Evolutionary conservation across 192 early-diverging fungal species (phyloP), one percentile per base, ranked within the genome.

Genomic region (Rhizophlyctis rosea): DNA sequence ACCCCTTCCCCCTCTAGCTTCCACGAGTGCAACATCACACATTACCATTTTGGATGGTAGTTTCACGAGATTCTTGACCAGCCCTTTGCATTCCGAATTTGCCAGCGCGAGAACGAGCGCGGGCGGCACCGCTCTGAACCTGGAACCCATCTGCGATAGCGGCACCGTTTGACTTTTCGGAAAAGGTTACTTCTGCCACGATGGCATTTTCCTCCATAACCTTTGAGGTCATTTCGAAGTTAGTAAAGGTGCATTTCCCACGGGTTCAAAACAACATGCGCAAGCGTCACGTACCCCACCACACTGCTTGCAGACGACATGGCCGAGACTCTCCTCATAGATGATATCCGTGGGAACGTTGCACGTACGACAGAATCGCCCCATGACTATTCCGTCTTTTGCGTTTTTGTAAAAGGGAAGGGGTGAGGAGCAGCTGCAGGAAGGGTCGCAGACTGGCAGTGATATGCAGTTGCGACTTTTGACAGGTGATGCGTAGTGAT

Each of bases 141-240:
- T 39, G 18, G 65, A 84, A 79, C 16, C 82, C 82, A 50, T 84
- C 77, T 3, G 80, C 80, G 16, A 73, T 64, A 1, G 91, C 90
- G 4, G 89, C 88, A n/a, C 95, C 95, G 50, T 85, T 88, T 27
- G 90, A 67, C 5, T 82, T 81, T 74, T 98, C 96, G 28, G 79
- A 84, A 74, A 98, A 98, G 4, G 89, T 85, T 32, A 96, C 86
- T 78, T 98, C 96, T 0, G 91, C 72, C 18, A 98, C 90, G 52
- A 98, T 95, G 34, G 82, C 83, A 72, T 94, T 94, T 67, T 98
- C 91, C 76, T 96, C 94, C 51, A 92, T 59, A 24, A 98, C 94
- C 83, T 94, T 74, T 18, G 32, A 9, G 39, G 39, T 44, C n/a
- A n/a, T n/a, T n/a, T n/a, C n/a, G n/a, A n/a, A n/a, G n/a, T n/a